Evolutionary conservation across 2,329 filamentous ascomycete genomes (phyloP).

Genomic region (Sclerotinia minor): DNA sequence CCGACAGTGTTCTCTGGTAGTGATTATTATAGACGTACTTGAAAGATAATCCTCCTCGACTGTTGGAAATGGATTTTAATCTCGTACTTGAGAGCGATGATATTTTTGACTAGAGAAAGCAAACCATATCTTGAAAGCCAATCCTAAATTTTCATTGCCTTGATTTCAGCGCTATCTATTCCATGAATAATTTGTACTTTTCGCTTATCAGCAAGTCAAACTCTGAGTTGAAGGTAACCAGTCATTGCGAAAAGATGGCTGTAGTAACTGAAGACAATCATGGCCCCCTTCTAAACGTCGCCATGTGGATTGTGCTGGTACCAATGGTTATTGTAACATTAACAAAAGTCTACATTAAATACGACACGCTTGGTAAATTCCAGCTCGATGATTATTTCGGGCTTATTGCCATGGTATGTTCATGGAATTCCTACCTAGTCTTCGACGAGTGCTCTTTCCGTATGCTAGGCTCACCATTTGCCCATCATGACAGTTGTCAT

Average conservation of each 20-base stretch:
- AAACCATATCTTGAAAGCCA: too few relatives aligned
- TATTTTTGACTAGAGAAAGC: neutral
- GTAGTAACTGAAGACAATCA: conserved; percentile 14
- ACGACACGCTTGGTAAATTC: neutral
- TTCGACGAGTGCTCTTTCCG: neutral
- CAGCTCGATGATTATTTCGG: conserved; percentile 10
- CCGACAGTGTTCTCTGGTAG: too few relatives aligned
- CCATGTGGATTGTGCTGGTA: conserved; percentile 21
- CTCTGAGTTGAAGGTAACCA: neutral
- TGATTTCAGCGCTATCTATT: neutral
- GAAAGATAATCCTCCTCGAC: too few relatives aligned
- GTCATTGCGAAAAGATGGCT: conserved; percentile 9
- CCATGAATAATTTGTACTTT: neutral
- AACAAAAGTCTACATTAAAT: conserved; percentile 22
- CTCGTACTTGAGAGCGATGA: neutral
- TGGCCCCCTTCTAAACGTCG: conserved; percentile 20
- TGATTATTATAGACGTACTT: too few relatives aligned
- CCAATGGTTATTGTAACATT: conserved; percentile 14
- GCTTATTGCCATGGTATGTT: conserved; percentile 13
- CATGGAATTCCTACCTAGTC: neutral
- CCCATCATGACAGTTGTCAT: neutral
- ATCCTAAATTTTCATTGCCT: neutral
- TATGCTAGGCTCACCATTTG: neutral
- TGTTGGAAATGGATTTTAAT: too few relatives aligned
- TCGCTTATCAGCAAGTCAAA: neutral